Conservation (phyloP, 2,329 filamentous ascomycete species). For the Microdochium trichocladiopsis region DNA sequence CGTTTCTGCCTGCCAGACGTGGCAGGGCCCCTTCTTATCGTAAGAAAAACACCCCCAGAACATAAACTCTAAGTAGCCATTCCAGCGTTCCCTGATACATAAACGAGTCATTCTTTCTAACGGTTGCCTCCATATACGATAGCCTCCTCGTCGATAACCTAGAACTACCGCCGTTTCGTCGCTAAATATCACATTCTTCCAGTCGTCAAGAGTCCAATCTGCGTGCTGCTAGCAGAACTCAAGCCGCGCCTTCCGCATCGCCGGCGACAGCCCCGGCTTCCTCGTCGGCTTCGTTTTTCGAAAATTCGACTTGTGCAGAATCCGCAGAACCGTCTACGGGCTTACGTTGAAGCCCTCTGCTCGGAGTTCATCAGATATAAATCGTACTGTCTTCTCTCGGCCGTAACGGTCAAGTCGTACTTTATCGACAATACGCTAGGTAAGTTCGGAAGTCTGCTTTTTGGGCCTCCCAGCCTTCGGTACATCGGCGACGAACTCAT, state of each 20-base stretch:
- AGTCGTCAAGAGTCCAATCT: constrained; percentile 13
- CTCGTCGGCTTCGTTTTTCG: constrained; percentile 6
- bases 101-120: not conserved
- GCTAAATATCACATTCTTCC: constrained; percentile 13
- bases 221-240: constrained; percentile 7
- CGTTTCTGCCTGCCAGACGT: constrained; percentile 14
- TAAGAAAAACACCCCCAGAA: constrained; percentile 20
- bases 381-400: constrained; percentile 6
- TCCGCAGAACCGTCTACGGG: not conserved
- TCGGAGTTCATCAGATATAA: constrained; percentile 5
- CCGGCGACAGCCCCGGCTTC: constrained; percentile 7
- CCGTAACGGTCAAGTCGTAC: constrained; percentile 2
- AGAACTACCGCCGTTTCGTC: constrained; percentile 12
- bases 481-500: not conserved
- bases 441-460: not conserved
- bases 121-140: constrained; percentile 5
- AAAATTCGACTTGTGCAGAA: constrained; percentile 5
- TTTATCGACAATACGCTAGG: constrained; percentile 1
- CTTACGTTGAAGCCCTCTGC: constrained; percentile 2
- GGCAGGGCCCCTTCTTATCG: constrained; percentile 16
- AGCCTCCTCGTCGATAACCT: constrained; percentile 1
- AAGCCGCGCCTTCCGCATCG: constrained; percentile 4
- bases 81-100: constrained; percentile 3
- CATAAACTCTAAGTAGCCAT: constrained; percentile 15
- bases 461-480: not conserved